phyloP scores from a whole-genome alignment of 345 rosid genomes.

The Citrus trifoliata region DNA sequence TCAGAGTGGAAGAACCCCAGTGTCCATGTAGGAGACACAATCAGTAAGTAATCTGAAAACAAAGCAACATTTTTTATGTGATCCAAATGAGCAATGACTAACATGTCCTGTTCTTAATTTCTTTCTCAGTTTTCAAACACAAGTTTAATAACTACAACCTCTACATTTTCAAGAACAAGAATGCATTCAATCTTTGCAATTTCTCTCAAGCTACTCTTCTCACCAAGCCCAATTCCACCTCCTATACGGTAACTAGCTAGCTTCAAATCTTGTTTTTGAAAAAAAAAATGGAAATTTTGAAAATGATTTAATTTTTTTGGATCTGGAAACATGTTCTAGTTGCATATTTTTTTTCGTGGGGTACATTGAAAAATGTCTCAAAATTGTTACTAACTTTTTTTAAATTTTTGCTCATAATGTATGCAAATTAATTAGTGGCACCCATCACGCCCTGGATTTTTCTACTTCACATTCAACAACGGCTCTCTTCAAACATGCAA shows the following conservation, averaged over 20 bases:
- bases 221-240: slow-evolving; percentile 61
- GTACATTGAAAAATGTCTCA: too few species aligned
- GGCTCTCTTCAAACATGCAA: slow-evolving; percentile 57
- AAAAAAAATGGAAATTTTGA: too few species aligned
- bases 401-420: neutral
- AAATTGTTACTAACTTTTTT: too few species aligned
- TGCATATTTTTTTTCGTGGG: too few species aligned
- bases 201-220: slow-evolving; percentile 76
- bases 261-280: too few species aligned
- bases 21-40: slow-evolving; percentile 71
- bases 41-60: slow-evolving; percentile 42
- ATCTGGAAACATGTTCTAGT: too few species aligned
- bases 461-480: slow-evolving; percentile 81
- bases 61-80: neutral
- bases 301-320: too few species aligned
- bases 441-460: slow-evolving; percentile 81
- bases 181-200: slow-evolving; percentile 79
- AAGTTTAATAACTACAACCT: slow-evolving; percentile 54
- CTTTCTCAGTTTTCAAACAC: slow-evolving; percentile 71
- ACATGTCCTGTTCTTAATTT: neutral
- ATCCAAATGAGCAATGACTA: neutral
- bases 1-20: slow-evolving; percentile 65
- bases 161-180: slow-evolving; percentile 79
- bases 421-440: slow-evolving; percentile 53
- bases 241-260: slow-evolving; percentile 52